Percentiles rank a stretch among this genome's conserved stretches.
These are phyloP conservation scores for Rhodosporidiobolus odoratus DNA, from an alignment of 768 basidiomycete species.

Conservation along the genomic window DNA sequence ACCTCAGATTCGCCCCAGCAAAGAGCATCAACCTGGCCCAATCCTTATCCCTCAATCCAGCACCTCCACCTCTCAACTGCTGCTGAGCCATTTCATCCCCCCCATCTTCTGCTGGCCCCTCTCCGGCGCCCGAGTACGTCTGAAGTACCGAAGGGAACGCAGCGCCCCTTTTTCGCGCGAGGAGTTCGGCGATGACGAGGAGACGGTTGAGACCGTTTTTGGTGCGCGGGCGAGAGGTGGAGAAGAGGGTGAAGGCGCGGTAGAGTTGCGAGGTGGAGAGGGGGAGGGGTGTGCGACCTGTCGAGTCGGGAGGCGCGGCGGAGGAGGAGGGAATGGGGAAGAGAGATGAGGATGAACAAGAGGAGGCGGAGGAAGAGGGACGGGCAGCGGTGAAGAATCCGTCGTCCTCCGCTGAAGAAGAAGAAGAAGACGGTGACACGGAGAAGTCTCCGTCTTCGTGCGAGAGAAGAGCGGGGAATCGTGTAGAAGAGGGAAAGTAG, in stretches of 20 bases:
- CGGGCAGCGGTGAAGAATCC: conserved; percentile 15
- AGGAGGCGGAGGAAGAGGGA: not conserved
- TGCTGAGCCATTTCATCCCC: conserved; percentile 22
- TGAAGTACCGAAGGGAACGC: not conserved
- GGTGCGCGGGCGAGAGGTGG: conserved; percentile 11
- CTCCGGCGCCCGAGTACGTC: too few species aligned
- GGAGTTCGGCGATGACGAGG: conserved; percentile 33
- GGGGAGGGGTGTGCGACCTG: conserved; percentile 1
- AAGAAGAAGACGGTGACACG: not conserved
- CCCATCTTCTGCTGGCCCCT: too few species aligned
- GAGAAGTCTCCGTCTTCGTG: not conserved
- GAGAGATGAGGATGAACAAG: not conserved
- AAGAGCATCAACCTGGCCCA: conserved; percentile 27
- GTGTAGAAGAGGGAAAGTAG: not conserved
- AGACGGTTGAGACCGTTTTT: conserved; percentile 22
- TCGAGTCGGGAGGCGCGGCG: not conserved
- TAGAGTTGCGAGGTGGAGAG: conserved; percentile 20
- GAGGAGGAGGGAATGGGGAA: not conserved
- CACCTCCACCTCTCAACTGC: conserved; percentile 42
- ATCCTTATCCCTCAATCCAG: conserved; percentile 36
- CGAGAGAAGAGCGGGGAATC: too few species aligned
- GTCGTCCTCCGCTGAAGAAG: not conserved
- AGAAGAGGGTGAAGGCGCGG: conserved; percentile 20
- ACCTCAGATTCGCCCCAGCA: conserved; percentile 11
- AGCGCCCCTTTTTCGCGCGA: conserved; percentile 4